phyloP scores from a whole-genome alignment of 768 basidiomycete genomes.

The Leccinum broughii region DNA sequence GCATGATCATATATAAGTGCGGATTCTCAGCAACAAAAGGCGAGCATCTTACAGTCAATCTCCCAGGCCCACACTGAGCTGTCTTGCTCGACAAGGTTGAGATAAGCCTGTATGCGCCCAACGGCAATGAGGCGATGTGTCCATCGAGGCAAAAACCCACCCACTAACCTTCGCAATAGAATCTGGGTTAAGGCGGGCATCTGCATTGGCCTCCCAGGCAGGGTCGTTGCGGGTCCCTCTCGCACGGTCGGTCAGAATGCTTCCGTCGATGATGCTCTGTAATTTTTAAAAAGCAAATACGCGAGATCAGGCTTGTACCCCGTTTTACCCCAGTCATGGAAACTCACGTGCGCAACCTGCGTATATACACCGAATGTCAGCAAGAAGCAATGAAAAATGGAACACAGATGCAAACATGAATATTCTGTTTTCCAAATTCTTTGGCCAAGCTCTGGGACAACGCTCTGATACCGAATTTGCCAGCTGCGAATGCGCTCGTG shows the following conservation, averaged over 20 bases:
- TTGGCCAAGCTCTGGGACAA: slow-evolving; percentile 72
- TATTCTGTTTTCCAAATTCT: slow-evolving; percentile 73
- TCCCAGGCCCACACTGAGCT: slow-evolving; percentile 79
- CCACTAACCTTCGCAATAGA: slow-evolving; percentile 65
- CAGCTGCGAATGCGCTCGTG: slow-evolving; percentile 64
- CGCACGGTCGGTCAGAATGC: slow-evolving; percentile 43
- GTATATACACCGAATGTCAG: slow-evolving; percentile 1
- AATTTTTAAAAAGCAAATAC: neutral
- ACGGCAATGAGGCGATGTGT: neutral
- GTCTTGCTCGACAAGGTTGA: slow-evolving; percentile 67
- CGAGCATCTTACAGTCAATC: slow-evolving; percentile 58
- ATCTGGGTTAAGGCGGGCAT: slow-evolving; percentile 56
- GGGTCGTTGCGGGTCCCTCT: slow-evolving; percentile 32
- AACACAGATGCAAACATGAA: slow-evolving; percentile 49
- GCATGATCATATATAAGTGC: neutral
- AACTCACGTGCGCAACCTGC: slow-evolving; percentile 66
- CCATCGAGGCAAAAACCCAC: neutral
- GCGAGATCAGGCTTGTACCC: neutral
- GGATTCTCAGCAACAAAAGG: neutral
- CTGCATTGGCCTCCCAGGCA: slow-evolving; percentile 45
- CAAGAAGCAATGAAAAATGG: neutral
- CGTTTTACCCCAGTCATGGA: neutral
- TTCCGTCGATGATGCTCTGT: slow-evolving; percentile 72
- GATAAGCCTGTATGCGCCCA: slow-evolving; percentile 50
- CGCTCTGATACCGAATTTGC: slow-evolving; percentile 62